Percentiles rank a stretch among this genome's conserved stretches.
phyloP scores from a whole-genome alignment of 2,329 filamentous ascomycete genomes.

The Allantophomopsis lycopodina region DNA sequence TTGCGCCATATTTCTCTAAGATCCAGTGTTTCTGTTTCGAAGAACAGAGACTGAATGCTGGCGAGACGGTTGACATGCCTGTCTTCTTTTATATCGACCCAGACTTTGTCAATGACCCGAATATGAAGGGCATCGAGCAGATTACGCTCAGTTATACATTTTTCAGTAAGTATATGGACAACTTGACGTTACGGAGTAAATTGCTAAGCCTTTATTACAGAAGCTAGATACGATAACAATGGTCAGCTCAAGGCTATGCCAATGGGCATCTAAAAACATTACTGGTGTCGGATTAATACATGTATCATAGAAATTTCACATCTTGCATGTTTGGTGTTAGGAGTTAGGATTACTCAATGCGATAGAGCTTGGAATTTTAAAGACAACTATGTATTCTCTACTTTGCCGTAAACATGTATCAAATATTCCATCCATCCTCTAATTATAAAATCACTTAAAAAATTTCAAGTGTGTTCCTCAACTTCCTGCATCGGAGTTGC shows the following conservation, averaged over 20 bases:
- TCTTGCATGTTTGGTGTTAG: neutral
- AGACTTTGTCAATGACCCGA: conserved; percentile 81
- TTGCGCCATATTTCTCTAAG: conserved; percentile 96
- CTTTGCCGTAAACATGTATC: too few relatives aligned
- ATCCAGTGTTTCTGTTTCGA: conserved; percentile 99
- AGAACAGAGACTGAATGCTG: conserved; percentile 84
- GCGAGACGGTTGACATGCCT: conserved; percentile 98
- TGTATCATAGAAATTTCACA: too few relatives aligned
- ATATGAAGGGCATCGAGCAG: conserved; percentile 88
- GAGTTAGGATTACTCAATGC: neutral
- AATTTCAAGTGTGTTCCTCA: too few relatives aligned
- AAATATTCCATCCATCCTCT: too few relatives aligned
- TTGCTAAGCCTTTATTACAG: conserved; percentile 31
- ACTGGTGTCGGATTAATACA: neutral
- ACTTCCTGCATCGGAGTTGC: too few relatives aligned
- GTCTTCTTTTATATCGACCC: conserved; percentile 99
- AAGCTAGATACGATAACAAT: conserved; percentile 75
- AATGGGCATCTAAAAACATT: conserved; percentile 1
- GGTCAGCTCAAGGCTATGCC: conserved; percentile 39
- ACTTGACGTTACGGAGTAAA: neutral
- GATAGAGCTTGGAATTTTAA: too few relatives aligned
- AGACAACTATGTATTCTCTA: too few relatives aligned
- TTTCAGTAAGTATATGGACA: conserved; percentile 60
- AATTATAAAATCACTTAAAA: too few relatives aligned
- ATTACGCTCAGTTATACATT: conserved; percentile 96